Conservation (phyloP, 306 rosid species). For the Lithocarpus polystachyus region DNA sequence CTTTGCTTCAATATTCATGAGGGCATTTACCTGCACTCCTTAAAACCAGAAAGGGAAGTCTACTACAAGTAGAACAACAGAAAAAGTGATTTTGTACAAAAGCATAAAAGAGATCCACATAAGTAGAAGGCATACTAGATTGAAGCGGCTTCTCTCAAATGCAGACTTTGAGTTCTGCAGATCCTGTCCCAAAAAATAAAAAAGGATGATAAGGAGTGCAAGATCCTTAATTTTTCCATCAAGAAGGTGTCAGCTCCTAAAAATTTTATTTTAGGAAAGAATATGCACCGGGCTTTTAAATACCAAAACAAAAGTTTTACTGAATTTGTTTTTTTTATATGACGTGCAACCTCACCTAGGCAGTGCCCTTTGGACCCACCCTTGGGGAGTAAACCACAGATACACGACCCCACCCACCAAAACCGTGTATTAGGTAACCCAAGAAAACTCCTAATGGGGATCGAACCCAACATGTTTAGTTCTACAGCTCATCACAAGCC, state of each 20-base stretch:
- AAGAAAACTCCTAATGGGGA: too few species aligned
- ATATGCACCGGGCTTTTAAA: not conserved
- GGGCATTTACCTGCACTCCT: slow-evolving; percentile 95
- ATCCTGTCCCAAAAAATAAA: slow-evolving; percentile 47
- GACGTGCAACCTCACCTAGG: too few species aligned
- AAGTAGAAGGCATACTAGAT: slow-evolving; percentile 71
- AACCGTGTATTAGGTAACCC: too few species aligned
- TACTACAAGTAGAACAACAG: slow-evolving; percentile 29
- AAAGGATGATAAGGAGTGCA: slow-evolving; percentile 9
- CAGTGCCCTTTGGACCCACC: too few species aligned
- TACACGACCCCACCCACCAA: too few species aligned
- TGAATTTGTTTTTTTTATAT: not conserved
- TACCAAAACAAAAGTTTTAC: not conserved
- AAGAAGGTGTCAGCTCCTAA: not conserved
- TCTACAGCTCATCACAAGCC: too few species aligned
- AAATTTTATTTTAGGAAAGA: not conserved
- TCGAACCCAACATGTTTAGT: too few species aligned
- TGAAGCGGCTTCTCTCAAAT: slow-evolving; percentile 97
- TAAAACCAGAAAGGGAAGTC: slow-evolving; percentile 47
- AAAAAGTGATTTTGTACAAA: slow-evolving; percentile 2
- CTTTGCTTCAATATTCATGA: slow-evolving; percentile 87
- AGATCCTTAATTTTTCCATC: slow-evolving; percentile 4
- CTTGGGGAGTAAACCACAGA: too few species aligned
- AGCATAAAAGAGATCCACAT: slow-evolving; percentile 18
- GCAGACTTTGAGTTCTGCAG: slow-evolving; percentile 91